These are phyloP conservation scores for Drechslerella coelobrocha DNA, from an alignment of 2,329 filamentous ascomycete genomes.

Conservation along the genomic window DNA sequence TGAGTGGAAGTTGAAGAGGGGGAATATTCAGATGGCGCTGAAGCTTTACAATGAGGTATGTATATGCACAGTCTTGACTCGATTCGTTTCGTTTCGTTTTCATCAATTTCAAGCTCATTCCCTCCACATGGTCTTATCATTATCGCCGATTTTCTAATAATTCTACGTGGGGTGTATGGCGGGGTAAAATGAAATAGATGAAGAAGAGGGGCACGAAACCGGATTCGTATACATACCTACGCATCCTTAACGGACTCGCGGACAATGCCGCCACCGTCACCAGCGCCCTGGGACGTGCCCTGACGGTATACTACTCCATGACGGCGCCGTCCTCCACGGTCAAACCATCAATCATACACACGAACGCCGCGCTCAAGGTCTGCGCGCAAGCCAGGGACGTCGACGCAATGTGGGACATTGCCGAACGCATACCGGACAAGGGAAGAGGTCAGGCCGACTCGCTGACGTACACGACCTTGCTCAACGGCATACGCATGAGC, in stretches of 20 bases:
- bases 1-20: slow-evolving; percentile 70
- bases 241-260: slow-evolving; percentile 78
- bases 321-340: slow-evolving; percentile 68
- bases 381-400: slow-evolving; percentile 77
- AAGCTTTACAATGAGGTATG: slow-evolving; percentile 87
- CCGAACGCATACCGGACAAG: slow-evolving; percentile 71
- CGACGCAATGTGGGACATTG: slow-evolving; percentile 79
- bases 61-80: too few species aligned
- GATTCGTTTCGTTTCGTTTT: too few species aligned
- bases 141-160: too few species aligned
- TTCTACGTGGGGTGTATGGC: slow-evolving; percentile 27
- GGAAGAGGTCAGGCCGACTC: slow-evolving; percentile 71
- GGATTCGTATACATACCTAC: slow-evolving; percentile 81
- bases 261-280: slow-evolving; percentile 65
- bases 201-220: slow-evolving; percentile 87
- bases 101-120: too few species aligned
- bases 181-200: slow-evolving; percentile 68
- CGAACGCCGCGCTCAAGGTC: slow-evolving; percentile 85
- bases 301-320: slow-evolving; percentile 80
- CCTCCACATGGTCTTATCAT: not conserved
- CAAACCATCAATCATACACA: slow-evolving; percentile 77
- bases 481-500: slow-evolving; percentile 73
- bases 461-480: slow-evolving; percentile 79
- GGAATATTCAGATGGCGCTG: slow-evolving; percentile 70
- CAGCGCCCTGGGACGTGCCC: slow-evolving; percentile 70